A percentile compares a stretch with the other conserved stretches of the same genome.
phyloP scores from a whole-genome alignment of 1,284 basidiomycete genomes.

The Ustilago loliicola region DNA sequence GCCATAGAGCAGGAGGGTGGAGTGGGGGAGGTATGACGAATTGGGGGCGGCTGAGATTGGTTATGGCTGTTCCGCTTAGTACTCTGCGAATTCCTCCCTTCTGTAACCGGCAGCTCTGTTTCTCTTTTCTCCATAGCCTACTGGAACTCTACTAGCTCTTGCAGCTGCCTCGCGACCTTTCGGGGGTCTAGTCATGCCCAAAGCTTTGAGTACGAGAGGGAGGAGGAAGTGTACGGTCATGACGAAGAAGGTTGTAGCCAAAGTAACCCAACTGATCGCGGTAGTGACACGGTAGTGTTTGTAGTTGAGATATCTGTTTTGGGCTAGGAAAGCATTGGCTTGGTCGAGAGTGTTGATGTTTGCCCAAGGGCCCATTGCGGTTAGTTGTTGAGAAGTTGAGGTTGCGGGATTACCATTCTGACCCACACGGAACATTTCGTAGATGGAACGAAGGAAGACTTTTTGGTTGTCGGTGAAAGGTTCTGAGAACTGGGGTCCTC shows the following conservation, averaged over 20 bases:
- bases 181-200: slow-evolving; percentile 55
- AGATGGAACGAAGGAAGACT: slow-evolving; percentile 43
- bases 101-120: slow-evolving; percentile 19
- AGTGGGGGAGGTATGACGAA: too few relatives aligned
- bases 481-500: slow-evolving; percentile 40
- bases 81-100: slow-evolving; percentile 28
- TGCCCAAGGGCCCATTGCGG: slow-evolving; percentile 37
- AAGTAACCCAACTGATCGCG: slow-evolving; percentile 55
- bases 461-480: slow-evolving; percentile 46
- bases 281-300: slow-evolving; percentile 49
- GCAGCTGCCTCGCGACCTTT: slow-evolving; percentile 27
- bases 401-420: slow-evolving; percentile 36
- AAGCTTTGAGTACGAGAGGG: slow-evolving; percentile 49
- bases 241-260: slow-evolving; percentile 59
- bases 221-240: slow-evolving; percentile 63
- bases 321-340: slow-evolving; percentile 46
- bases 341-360: slow-evolving; percentile 40
- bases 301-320: slow-evolving; percentile 55
- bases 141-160: slow-evolving; percentile 6
- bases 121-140: slow-evolving; percentile 39
- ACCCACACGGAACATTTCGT: slow-evolving; percentile 30
- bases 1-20: too few relatives aligned
- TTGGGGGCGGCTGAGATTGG: too few relatives aligned
- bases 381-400: slow-evolving; percentile 24
- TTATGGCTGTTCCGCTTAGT: slow-evolving; percentile 16